phyloP scores from a whole-genome alignment of 2,329 filamentous ascomycete genomes.

The Lachnellula suecica region DNA sequence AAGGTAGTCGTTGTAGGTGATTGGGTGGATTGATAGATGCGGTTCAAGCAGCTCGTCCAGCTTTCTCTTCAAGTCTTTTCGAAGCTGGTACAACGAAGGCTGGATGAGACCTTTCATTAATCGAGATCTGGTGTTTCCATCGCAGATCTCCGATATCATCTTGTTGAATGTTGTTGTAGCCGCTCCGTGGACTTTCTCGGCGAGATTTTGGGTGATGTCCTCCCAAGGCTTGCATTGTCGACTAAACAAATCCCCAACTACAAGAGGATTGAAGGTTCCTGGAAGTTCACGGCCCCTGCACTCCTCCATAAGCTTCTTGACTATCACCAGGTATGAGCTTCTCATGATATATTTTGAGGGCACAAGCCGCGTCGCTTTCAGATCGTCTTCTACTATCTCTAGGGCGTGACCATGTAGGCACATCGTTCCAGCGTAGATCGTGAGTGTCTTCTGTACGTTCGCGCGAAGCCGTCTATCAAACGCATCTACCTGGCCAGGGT shows the following conservation, averaged over 20 bases:
- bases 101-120: slow-evolving; percentile 10
- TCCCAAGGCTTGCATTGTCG: slow-evolving; percentile 12
- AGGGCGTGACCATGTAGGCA: slow-evolving; percentile 5
- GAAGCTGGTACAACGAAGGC: slow-evolving; percentile 1
- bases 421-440: slow-evolving; percentile 12
- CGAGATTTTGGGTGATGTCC: slow-evolving; percentile 4
- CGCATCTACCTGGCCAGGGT: neutral
- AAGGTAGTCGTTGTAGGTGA: slow-evolving; percentile 12
- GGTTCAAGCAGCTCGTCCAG: slow-evolving; percentile 7
- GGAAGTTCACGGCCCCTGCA: slow-evolving; percentile 9
- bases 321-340: slow-evolving; percentile 1
- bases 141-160: slow-evolving; percentile 5
- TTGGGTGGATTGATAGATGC: slow-evolving; percentile 6
- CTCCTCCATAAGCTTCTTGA: slow-evolving; percentile 1
- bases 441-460: slow-evolving; percentile 16
- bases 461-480: slow-evolving; percentile 16
- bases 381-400: neutral
- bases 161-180: neutral
- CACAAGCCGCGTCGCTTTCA: neutral
- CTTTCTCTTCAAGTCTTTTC: neutral
- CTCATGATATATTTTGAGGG: slow-evolving; percentile 4
- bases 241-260: slow-evolving; percentile 19
- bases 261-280: slow-evolving; percentile 12
- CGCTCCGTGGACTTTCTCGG: slow-evolving; percentile 8
- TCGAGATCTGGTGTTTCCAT: slow-evolving; percentile 9